Conservation (phyloP, 164 flowering plant genomes). For the Tetracentron sinense region DNA sequence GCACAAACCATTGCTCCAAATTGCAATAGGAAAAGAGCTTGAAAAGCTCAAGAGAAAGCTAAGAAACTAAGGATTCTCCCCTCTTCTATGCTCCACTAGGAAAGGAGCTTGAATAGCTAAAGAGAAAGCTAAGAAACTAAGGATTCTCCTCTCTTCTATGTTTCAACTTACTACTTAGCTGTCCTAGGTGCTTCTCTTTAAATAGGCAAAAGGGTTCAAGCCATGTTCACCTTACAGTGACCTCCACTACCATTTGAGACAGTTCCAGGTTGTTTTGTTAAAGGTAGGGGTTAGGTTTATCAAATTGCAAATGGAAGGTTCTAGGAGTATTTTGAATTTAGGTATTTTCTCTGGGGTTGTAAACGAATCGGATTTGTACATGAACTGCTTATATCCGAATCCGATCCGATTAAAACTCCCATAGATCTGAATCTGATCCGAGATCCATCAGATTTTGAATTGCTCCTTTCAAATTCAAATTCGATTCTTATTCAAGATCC, state of each 20-base stretch:
- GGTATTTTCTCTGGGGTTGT: too few relatives aligned
- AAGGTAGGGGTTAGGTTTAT: constrained; percentile 32
- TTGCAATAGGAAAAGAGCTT: constrained; percentile 10
- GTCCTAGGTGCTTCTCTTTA: constrained; percentile 24
- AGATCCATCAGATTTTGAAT: too few relatives aligned
- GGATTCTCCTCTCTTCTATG: constrained; percentile 3
- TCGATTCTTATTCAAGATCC: too few relatives aligned
- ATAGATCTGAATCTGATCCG: too few relatives aligned
- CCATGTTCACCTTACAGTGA: constrained; percentile 18
- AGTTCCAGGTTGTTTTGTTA: constrained; percentile 20
- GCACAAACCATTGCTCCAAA: constrained; percentile 28
- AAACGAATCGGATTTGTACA: too few relatives aligned
- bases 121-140: constrained; percentile 10
- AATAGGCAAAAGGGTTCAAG: constrained; percentile 33
- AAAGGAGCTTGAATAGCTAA: too few relatives aligned
- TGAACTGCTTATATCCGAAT: too few relatives aligned
- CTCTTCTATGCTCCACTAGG: constrained; percentile 15
- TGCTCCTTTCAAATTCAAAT: too few relatives aligned
- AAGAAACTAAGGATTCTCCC: neutral
- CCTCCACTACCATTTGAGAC: constrained; percentile 33
- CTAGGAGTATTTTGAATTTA: constrained; percentile 5
- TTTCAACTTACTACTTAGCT: constrained; percentile 19
- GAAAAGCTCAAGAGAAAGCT: constrained; percentile 17
- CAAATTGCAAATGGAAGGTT: constrained; percentile 25
- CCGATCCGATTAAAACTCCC: too few relatives aligned